A percentile compares a stretch with the other conserved stretches of the same genome.
Conservation (phyloP, 2,329 filamentous ascomycete genomes). For the Penicillium sp. region DNA sequence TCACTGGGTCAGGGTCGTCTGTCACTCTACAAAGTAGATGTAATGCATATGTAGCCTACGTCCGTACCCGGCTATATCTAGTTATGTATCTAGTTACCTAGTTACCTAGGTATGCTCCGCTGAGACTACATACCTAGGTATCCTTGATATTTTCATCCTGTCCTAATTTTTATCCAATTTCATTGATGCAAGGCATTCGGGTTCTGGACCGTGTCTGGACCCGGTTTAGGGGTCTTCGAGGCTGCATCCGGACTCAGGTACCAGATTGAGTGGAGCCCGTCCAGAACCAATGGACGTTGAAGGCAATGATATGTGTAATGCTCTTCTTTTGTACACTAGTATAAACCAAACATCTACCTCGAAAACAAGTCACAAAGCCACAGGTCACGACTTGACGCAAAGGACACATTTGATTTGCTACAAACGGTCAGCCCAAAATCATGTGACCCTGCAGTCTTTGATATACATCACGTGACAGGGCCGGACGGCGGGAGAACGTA, state of each 20-base stretch:
- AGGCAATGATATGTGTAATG: too few species aligned
- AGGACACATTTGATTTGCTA: not conserved
- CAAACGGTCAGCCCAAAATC: not conserved
- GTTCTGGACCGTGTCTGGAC: slow-evolving; percentile 11
- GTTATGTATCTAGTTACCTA: too few species aligned
- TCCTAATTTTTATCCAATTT: too few species aligned
- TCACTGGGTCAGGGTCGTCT: not conserved
- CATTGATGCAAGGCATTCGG: not conserved
- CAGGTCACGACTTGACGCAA: too few species aligned
- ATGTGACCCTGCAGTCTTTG: slow-evolving; percentile 1
- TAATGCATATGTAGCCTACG: not conserved
- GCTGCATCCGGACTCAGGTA: slow-evolving; percentile 5
- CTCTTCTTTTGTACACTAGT: too few species aligned
- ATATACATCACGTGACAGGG: slow-evolving; percentile 2
- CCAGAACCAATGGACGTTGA: not conserved
- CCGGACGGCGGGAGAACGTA: slow-evolving; percentile 13
- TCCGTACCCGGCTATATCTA: too few species aligned
- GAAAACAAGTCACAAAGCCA: too few species aligned
- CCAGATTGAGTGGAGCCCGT: not conserved
- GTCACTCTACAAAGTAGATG: not conserved
- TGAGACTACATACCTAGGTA: too few species aligned
- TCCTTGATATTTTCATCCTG: too few species aligned
- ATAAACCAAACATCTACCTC: too few species aligned
- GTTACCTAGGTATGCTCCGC: too few species aligned
- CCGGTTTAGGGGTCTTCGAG: slow-evolving; percentile 5